Evolutionary conservation across 176 grass and related monocot genomes (phyloP), one percentile per base, ranked within the genome.

Genomic region (Aegilops sharonensis): DNA sequence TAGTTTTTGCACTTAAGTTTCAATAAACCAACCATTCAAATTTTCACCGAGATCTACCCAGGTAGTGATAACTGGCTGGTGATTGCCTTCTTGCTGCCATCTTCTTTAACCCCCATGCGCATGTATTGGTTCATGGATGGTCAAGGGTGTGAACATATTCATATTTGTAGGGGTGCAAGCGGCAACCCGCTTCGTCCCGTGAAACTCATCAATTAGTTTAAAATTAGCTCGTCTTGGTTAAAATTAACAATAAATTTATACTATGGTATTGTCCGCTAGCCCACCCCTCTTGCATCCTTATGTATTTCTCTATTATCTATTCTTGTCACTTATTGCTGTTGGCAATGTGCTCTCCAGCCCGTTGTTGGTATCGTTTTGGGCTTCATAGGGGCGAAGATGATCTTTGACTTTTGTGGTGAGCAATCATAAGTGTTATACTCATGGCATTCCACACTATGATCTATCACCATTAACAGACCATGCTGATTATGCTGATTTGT

Each of bases 341-440:
- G 79, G 83, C 39, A 89, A 64, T 64, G 56, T 89, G 15, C 65
- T 94, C 86, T 94, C 47, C 92, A 99, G 97, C 92, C 94, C 90
- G 72, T 92, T 68, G 94, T 99, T 87, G 97, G 94, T 78, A 56
- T 91, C 9, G 87, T 97, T 90, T 89, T 97, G 90, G 97, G 94
- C 85, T 99, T 99, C 83, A 86, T 97, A 61, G 94, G 94, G 77
- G 78, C 90, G 81, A 99, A 99, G 89, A 99, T 99, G 94, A 74
- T 94, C 59, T 89, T 91, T 74, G 97, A 99, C 65, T 94, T 91
- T 75, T 91, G 89, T 83, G 97, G 97, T 99, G 82, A 94, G 94
- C 24, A 82, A 79, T 40, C 83, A 86, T 39, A 64, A 31, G 85
- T 75, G 7, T 32, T 65, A 72, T 75, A 81, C 80, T 43, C 17